Conservation (phyloP, 2,329 filamentous ascomycete genomes). For the Colletotrichum neosansevieriae region DNA sequence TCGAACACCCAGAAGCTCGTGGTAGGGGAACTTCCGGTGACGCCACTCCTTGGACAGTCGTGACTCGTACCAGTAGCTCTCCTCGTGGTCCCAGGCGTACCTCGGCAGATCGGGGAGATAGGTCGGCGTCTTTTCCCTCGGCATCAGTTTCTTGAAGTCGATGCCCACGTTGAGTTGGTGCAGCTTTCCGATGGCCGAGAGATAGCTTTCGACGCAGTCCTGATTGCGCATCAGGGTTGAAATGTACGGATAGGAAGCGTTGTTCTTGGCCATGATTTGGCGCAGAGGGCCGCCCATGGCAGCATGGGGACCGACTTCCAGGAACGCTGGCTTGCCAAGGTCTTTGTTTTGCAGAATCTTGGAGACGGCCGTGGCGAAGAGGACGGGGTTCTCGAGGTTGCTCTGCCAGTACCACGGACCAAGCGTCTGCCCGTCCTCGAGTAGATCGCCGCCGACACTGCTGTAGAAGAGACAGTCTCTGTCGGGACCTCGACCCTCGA, state of each 20-base stretch:
- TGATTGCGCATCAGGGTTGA: constrained; percentile 27
- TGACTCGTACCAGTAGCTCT: constrained; percentile 37
- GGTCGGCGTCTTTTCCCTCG: no score
- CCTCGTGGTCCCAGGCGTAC: constrained; percentile 41
- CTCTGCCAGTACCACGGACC: constrained; percentile 56
- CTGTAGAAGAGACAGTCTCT: constrained; percentile 43
- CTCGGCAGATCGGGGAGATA: constrained; percentile 30
- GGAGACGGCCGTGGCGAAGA: constrained; percentile 56
- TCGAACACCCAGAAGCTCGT: constrained; percentile 41
- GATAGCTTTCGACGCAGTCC: constrained; percentile 1
- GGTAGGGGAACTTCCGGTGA: constrained; percentile 14
- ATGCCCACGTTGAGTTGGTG: constrained; percentile 14
- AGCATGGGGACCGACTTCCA: constrained; percentile 43
- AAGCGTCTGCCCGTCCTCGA: constrained; percentile 28
- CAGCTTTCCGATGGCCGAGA: constrained; percentile 31
- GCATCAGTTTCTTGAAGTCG: not conserved
- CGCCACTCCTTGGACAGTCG: constrained; percentile 29
- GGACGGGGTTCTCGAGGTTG: constrained; percentile 54
- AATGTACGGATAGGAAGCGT: constrained; percentile 12
- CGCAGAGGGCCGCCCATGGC: constrained; percentile 41
- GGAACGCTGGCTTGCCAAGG: constrained; percentile 11
- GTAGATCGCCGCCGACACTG: constrained; percentile 47
- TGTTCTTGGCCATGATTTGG: constrained; percentile 26
- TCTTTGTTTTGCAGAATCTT: not conserved
- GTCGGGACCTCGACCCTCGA: no score